These are phyloP conservation scores for Phialophora expanda DNA, from an alignment of 2,329 filamentous ascomycete species.

Conservation along the genomic window DNA sequence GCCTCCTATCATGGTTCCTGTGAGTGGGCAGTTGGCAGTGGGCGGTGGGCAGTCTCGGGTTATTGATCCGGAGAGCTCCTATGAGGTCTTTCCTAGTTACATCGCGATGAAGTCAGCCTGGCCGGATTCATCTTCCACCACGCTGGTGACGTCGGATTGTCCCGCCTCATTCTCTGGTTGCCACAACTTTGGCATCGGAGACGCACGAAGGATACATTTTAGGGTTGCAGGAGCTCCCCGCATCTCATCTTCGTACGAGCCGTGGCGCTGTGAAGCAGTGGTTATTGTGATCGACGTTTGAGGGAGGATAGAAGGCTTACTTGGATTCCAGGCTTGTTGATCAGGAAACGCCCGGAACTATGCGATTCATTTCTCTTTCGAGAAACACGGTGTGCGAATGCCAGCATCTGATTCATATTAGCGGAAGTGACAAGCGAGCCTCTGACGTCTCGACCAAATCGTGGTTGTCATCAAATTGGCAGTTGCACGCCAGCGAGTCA, in stretches of 20 bases:
- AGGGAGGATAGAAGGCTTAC: not conserved
- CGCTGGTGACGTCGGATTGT: not conserved
- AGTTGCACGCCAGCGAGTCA: not conserved
- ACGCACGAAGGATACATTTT: not conserved
- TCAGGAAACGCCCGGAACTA: not conserved
- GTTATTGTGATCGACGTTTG: not conserved
- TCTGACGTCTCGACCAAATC: conserved; percentile 1
- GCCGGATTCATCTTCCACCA: not conserved
- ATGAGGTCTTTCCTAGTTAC: not conserved
- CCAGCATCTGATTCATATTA: not conserved
- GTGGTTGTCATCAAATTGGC: conserved; percentile 7
- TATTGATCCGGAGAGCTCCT: not conserved
- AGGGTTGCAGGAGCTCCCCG: not conserved
- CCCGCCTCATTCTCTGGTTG: not conserved
- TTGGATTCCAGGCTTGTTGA: not conserved
- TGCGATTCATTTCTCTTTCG: not conserved
- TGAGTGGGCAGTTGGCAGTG: no score
- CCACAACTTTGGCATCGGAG: not conserved
- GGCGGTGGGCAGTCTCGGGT: not conserved
- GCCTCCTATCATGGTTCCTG: not conserved
- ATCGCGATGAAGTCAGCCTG: not conserved
- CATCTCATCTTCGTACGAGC: not conserved
- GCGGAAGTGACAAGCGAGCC: conserved; percentile 7
- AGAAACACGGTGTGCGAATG: not conserved
- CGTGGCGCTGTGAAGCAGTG: not conserved